phyloP scores from a whole-genome alignment of 306 rosid species.

The Inga oerstediana region DNA sequence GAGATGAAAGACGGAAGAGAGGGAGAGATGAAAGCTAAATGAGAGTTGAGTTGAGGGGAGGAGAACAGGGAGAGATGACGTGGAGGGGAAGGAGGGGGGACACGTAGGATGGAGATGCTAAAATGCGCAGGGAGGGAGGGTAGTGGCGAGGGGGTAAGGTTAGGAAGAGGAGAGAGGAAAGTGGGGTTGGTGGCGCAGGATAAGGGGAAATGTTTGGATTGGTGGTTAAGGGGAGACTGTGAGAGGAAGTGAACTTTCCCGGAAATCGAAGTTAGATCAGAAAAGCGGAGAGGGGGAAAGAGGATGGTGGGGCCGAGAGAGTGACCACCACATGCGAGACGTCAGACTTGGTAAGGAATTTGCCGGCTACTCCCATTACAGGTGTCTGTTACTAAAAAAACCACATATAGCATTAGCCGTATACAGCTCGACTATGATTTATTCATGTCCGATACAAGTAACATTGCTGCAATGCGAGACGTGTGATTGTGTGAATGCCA shows the following conservation, averaged over 20 bases:
- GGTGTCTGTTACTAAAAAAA: neutral
- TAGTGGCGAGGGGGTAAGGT: too few species aligned
- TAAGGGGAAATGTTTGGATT: neutral
- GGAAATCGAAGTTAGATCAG: conserved; percentile 66
- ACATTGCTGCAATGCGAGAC: too few species aligned
- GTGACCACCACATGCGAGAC: conserved; percentile 76
- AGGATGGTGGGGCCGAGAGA: conserved; percentile 49
- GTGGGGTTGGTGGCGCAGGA: neutral
- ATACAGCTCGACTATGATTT: too few species aligned
- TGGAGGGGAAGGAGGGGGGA: conserved; percentile 26
- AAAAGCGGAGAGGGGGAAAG: conserved; percentile 9
- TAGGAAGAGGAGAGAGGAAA: neutral
- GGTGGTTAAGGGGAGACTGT: too few species aligned
- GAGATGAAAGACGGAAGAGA: neutral
- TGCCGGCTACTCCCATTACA: conserved; percentile 14
- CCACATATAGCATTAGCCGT: too few species aligned
- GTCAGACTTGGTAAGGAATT: conserved; percentile 63
- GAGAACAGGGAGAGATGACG: conserved; percentile 42
- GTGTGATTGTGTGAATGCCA: too few species aligned
- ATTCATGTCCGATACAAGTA: too few species aligned
- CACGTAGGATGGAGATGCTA: conserved; percentile 70
- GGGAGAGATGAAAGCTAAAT: conserved; percentile 29
- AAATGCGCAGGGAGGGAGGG: conserved; percentile 41
- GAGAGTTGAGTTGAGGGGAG: neutral
- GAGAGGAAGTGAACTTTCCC: conserved; percentile 49